A percentile compares a stretch with the other conserved stretches of the same genome.
phyloP scores from a whole-genome alignment of 2,329 filamentous ascomycete genomes.

The Neonectria punicea region DNA sequence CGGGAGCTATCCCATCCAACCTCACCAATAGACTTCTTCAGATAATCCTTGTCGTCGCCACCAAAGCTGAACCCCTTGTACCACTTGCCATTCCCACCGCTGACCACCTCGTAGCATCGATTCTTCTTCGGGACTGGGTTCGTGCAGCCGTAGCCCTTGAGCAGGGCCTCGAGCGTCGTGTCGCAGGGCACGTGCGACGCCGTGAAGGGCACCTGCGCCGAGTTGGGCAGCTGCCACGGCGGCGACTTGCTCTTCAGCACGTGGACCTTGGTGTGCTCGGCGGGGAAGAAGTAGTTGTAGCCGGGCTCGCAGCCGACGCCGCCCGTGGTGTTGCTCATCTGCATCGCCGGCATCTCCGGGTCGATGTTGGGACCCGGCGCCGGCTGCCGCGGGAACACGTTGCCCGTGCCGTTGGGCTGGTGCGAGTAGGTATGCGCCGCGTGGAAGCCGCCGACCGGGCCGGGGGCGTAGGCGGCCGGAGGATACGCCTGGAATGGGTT shows the following conservation, averaged over 20 bases:
- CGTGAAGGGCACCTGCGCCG: constrained; percentile 57
- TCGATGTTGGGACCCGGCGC: constrained; percentile 56
- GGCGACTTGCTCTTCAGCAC: constrained; percentile 62
- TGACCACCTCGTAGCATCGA: constrained; percentile 65
- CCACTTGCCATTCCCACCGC: constrained; percentile 68
- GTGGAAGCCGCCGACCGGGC: constrained; percentile 38
- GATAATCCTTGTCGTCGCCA: constrained; percentile 60
- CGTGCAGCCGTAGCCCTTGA: constrained; percentile 67
- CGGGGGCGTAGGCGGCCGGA: constrained; percentile 22
- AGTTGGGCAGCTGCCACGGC: constrained; percentile 63
- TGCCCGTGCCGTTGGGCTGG: constrained; percentile 53
- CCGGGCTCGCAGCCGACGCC: constrained; percentile 69
- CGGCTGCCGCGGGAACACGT: constrained; percentile 51
- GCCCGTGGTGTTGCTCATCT: constrained; percentile 67
- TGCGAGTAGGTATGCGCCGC: constrained; percentile 43
- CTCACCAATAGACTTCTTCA: constrained; percentile 62
- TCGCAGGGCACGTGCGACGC: constrained; percentile 63
- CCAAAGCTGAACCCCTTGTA: constrained; percentile 63
- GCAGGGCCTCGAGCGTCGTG: constrained; percentile 65
- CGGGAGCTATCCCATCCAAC: constrained; percentile 68
- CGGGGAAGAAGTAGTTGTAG: constrained; percentile 71
- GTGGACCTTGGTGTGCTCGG: constrained; percentile 68
- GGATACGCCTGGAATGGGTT: not conserved
- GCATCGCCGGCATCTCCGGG: constrained; percentile 59
- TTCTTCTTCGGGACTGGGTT: constrained; percentile 65